Base-by-base conservation (phyloP, 352 stramenopile species). In the Globisporangium parvum region DNA sequence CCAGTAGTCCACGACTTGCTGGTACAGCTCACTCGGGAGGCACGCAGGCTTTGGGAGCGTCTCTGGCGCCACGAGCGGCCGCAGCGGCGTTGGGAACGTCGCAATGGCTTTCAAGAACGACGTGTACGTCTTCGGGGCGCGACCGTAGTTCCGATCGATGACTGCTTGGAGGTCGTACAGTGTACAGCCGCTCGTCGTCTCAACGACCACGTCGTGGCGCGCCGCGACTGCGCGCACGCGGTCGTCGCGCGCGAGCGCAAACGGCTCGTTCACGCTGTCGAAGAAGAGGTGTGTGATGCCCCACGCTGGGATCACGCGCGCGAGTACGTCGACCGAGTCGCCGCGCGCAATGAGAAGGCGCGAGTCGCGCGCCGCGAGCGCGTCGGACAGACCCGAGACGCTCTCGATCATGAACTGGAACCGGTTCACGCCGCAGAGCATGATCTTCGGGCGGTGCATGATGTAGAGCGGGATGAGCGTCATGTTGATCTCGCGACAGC, bases 321-420 rank as follows among this genome's bases (percentile, higher is more conserved):
- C 67, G 17, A 98, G 67, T 47, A 97, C 85, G 3, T 90, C 77
- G 11, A 89, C 57, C 11, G 75, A 73, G 45, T 96, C 81, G 18
- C 88, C 88, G 40, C 71, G 72, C 6, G 89, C 77, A 33, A 96
- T 71, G 45, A 95, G 58, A 2, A 96, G 62, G 3, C 82, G 67
- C 39, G 73, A 80, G 3, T 83, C 84, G 10, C 86, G 62, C 28
- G 69, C 69, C 4, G 76, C 72, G 23, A 97, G 67, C 10, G 72
- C 70, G 10, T 90, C 73, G 10, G 86, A 73, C 44, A 96, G 74
- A 52, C 94, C 85, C 21, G 78, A 77, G 12, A 98, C 75, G 63
- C 77, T 96, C 69, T 99, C 87, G 23, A 98, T 70, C 45, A 99
- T 66, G 62, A 98, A 98, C 64, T 96, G 91, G 59, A 88, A 94